Conservation (phyloP, 2,329 filamentous ascomycete genomes). For the Paracoccidioides brasiliensis region DNA sequence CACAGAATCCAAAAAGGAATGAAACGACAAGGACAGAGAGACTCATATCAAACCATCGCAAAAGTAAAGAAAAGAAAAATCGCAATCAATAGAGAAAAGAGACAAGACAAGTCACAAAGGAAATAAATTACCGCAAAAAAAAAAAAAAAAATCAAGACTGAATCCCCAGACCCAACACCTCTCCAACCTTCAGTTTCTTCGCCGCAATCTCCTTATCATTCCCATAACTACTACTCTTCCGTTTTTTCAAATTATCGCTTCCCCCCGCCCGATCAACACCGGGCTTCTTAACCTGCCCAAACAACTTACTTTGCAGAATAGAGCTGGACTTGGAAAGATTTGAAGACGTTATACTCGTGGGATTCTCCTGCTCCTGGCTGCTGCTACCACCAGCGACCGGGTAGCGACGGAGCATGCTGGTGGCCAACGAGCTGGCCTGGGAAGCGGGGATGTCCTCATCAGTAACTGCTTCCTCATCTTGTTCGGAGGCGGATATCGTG, state of each 20-base stretch:
- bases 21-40: background rate
- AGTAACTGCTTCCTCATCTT: constrained; percentile 41
- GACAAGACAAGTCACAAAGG: background rate
- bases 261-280: constrained; percentile 25
- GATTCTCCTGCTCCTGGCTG: constrained; percentile 20
- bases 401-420: constrained; percentile 55
- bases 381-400: constrained; percentile 19
- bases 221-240: constrained; percentile 24
- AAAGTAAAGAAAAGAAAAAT: background rate
- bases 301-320: constrained; percentile 49
- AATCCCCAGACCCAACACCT: constrained; percentile 45
- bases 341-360: constrained; percentile 14
- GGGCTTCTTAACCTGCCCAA: constrained; percentile 48
- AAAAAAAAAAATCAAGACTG: constrained; percentile 22
- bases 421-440: constrained; percentile 65
- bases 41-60: background rate
- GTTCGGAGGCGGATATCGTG: constrained; percentile 61
- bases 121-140: background rate
- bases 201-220: constrained; percentile 20
- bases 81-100: background rate
- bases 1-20: background rate
- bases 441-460: constrained; percentile 59
- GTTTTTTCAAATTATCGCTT: constrained; percentile 5
- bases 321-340: constrained; percentile 33
- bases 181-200: constrained; percentile 40